Base-by-base conservation (phyloP, 345 rosid genomes). In the Lepidium africanum region DNA sequence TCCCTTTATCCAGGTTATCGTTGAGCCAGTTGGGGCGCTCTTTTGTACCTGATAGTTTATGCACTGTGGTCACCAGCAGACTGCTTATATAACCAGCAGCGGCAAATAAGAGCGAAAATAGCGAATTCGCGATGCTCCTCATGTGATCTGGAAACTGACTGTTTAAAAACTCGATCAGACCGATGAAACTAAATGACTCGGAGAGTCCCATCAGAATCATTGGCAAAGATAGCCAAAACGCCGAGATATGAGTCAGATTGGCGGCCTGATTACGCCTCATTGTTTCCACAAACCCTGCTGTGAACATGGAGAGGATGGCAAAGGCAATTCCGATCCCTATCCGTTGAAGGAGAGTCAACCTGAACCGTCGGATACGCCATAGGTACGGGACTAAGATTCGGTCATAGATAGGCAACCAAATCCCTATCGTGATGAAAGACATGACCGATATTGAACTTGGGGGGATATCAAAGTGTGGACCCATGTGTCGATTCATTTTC, bases 361-460 rank as follows among this genome's bases (percentile, higher is more conserved):
- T 86, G 3, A 76, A 76, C 64, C 81, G 78, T 30, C 36, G 63
- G 36, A 77, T 41, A 75, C 65, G 76, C 38, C 80, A 70, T 5
- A 83, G 74, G 47, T 54, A 40, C 0, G 88, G 90, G 40, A 84
- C 80, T 10, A 85, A 8, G 51, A 85, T 0, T 8, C 80, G 76
- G 72, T 87, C 96, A 21, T 89, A 89, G 15, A 85, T 16, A 9
- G 88, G 89, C 40, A 89, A 42, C 92, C 87, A 89, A n/a, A 87
- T 33, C 15, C 76, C 82, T 14, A 85, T 32, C 0, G 88, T 79
- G 53, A 89, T 13, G 80, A 81, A 68, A 5, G 87, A 74, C 33
- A 85, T 81, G 38, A 80, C 73, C 1, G 0, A 0, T 5, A 82
- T 2, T 0, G 92, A 82, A 37, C n/a, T n/a, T 3, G 23, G 3